Percentiles rank a stretch among this genome's conserved stretches.
phyloP scores from a whole-genome alignment of 1,284 basidiomycete genomes.

The Thelephora terrestris region DNA sequence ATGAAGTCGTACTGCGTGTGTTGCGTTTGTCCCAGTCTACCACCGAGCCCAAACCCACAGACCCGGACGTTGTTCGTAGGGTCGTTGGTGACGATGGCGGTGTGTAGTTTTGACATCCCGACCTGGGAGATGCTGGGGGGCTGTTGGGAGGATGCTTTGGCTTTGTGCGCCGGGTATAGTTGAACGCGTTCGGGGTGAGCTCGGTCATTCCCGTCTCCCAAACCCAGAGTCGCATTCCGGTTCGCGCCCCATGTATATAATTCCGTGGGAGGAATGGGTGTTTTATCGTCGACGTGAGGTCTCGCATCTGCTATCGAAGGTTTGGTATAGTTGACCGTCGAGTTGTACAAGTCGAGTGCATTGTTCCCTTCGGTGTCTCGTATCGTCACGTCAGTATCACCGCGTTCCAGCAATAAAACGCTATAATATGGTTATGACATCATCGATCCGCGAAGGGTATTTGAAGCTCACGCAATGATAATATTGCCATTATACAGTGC shows the following conservation, averaged over 20 bases:
- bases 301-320: slow-evolving; percentile 26
- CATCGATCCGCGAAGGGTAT: slow-evolving; percentile 2
- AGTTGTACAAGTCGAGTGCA: slow-evolving; percentile 91
- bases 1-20: slow-evolving; percentile 75
- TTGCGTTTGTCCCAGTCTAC: slow-evolving; percentile 68
- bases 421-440: slow-evolving; percentile 23
- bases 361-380: slow-evolving; percentile 91
- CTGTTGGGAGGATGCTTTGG: slow-evolving; percentile 5
- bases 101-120: slow-evolving; percentile 80
- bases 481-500: slow-evolving; percentile 87
- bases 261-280: slow-evolving; percentile 33
- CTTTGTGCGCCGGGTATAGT: background rate
- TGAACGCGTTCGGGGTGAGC: slow-evolving; percentile 69
- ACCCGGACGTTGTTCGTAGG: slow-evolving; percentile 62
- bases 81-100: slow-evolving; percentile 73
- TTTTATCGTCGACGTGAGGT: slow-evolving; percentile 17
- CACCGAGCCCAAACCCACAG: slow-evolving; percentile 82
- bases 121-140: slow-evolving; percentile 58
- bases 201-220: slow-evolving; percentile 76
- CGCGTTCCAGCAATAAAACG: slow-evolving; percentile 63
- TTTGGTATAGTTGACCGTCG: slow-evolving; percentile 68
- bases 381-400: slow-evolving; percentile 64
- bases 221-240: slow-evolving; percentile 78
- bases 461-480: slow-evolving; percentile 48
- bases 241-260: slow-evolving; percentile 92